Percentiles rank a stretch among this genome's conserved stretches.
Conservation (phyloP, 2,329 filamentous ascomycete genomes). For the Teratosphaeria nubilosa region DNA sequence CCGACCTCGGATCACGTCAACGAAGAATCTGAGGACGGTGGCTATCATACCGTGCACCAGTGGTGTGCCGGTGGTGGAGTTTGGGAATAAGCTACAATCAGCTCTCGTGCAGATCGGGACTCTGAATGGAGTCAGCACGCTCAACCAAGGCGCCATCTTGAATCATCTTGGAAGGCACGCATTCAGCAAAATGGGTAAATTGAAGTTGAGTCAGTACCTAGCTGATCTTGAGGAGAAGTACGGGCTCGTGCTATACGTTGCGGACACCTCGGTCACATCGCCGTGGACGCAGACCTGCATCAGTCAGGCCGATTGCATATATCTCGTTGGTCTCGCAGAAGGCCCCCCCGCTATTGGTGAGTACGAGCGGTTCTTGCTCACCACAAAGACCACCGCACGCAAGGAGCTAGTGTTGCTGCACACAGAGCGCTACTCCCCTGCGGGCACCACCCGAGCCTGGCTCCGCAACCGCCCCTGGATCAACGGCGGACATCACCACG, state of each 20-base stretch:
- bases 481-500: constrained; percentile 93
- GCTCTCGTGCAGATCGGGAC: constrained; percentile 84
- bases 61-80: constrained; percentile 89
- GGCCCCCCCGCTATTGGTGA: constrained; percentile 85
- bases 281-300: constrained; percentile 99
- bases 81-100: constrained; percentile 77
- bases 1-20: constrained; percentile 64
- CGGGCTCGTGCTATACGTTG: constrained; percentile 87
- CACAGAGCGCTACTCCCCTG: constrained; percentile 72
- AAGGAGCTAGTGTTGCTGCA: constrained; percentile 89
- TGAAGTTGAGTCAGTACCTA: constrained; percentile 90
- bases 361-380: constrained; percentile 90
- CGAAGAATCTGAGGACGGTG: constrained; percentile 83
- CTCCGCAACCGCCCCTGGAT: constrained; percentile 87
- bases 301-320: constrained; percentile 88
- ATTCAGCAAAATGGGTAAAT: constrained; percentile 93
- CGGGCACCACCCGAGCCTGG: constrained; percentile 82
- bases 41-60: constrained; percentile 82
- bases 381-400: constrained; percentile 91
- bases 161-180: constrained; percentile 93
- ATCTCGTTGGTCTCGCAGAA: constrained; percentile 84
- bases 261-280: constrained; percentile 92
- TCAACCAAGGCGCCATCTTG: constrained; percentile 88
- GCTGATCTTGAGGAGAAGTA: constrained; percentile 97
- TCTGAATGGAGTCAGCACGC: constrained; percentile 76